Evolutionary conservation across 257 asterid species (phyloP), one percentile per base, ranked within the genome.

Genomic region (Solanum gandarillasii): DNA sequence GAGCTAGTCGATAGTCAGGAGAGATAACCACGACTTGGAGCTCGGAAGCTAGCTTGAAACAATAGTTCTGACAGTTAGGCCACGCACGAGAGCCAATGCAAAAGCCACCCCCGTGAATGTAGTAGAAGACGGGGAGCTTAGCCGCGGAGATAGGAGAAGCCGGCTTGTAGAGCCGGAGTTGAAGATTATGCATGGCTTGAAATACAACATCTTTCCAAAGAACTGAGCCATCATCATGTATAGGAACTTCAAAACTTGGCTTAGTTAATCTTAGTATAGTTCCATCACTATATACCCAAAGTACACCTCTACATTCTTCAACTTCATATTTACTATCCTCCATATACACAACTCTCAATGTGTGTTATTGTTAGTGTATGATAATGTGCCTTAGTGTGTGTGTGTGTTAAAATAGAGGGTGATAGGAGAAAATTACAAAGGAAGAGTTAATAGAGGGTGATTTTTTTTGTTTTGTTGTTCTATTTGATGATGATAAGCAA

Each of bases 31-130:
- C 91, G 31, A 92, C 97, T 83, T 90, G 92, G 68, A 95, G 95
- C 88, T 94, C 91, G 0, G 90, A 91, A 23, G 98, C 97, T 32
- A 95, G 94, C 90, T 88, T 88, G 88, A 94, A 92, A 68, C 98
- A 95, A 78, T 92, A 93, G 92, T 93, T 95, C n/a, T 95, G 98
- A 91, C 95, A 93, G 73, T 93, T 93, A 35, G 98, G 98, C 97
- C 96, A 94, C 0, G 96, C 34, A 29, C 97, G 90, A 13, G 95
- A 93, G 90, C 96, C 95, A 29, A 94, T 92, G 91, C 98, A 95
- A 65, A 94, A 95, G 20, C 98, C 97, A 3, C 98, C 98, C 3
- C 98, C 98, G 36, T 94, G 98, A 41, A 94, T 91, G 90, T 93
- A 95, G 91, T 90, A 95, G 88, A 93, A 92, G 70, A 95, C 84